Evolutionary conservation across 495 filamentous ascomycete genomes (phyloP), one percentile per base, ranked within the genome.

Genomic region (Penicillium cosmopolitanum): DNA sequence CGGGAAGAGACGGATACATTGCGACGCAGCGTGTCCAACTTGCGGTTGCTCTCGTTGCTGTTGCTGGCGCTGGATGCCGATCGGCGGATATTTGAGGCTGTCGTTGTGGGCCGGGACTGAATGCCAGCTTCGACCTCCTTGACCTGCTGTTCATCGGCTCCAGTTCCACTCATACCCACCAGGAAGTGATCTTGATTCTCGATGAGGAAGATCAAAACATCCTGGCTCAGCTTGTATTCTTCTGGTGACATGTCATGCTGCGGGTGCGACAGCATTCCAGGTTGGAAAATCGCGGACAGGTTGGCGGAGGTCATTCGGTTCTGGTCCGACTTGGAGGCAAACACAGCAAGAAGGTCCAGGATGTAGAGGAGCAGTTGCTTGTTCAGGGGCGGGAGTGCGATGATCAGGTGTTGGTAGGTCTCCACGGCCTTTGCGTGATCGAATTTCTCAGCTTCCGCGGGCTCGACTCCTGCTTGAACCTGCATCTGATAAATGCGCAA

Each of bases 261-360:
- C 4, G 95, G 95, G 73, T 98, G 95, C 11, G 93, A 96, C 19
- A 99, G 83, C 75, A 99, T 87, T 47, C 95, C 95, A 4, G 95
- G 95, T 70, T 98, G 96, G 74, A 99, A 99, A 64, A 99, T 97
- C 38, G 95, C 94, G n/a, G 95, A 89, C 12, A 99, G 76, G 69
- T 99, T 99, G 61, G 86, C 86, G 34, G 95, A 91, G 13, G 87
- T 96, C 95, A 99, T 99, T 46, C 93, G 87, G 71, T 99, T 99
- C 55, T 92, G 85, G 58, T 99, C 95, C 0, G 93, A 89, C 77
- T 99, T 99, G 55, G 95, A 96, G 13, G 96, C 93, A 66, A 99
- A 99, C 13, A 99, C 95, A 11, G 95, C 96, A 34, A 99, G 84
- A n/a, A 99, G 82, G 74, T 99, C 95, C 33, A 99, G 83, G 60